Evolutionary conservation across 2,329 filamentous ascomycete genomes (phyloP).

Genomic region (Microdochium nivale): DNA sequence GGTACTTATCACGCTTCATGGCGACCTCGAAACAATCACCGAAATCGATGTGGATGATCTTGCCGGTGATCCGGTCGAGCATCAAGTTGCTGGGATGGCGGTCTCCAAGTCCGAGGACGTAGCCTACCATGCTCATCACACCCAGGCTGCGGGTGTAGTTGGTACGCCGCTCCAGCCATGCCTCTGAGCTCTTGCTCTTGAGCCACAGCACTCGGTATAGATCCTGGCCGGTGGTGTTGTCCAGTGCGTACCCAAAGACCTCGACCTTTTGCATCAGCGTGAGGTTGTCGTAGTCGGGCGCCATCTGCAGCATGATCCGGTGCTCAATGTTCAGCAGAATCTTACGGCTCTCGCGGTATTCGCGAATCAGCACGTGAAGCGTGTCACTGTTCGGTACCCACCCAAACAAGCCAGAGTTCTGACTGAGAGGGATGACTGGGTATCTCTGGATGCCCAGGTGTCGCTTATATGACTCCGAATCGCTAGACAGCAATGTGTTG

Average conservation of each 20-base stretch:
- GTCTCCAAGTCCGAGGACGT: slow-evolving; percentile 93
- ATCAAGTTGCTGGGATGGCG: slow-evolving; percentile 96
- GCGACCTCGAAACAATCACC: slow-evolving; percentile 99
- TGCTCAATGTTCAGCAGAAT: slow-evolving; percentile 99
- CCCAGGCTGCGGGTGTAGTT: slow-evolving; percentile 96
- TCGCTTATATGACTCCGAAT: slow-evolving; percentile 93
- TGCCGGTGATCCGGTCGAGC: slow-evolving; percentile 91
- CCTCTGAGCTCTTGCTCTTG: slow-evolving; percentile 96
- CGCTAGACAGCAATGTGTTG: slow-evolving; percentile 88
- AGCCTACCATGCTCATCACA: slow-evolving; percentile 99
- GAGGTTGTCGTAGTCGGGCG: slow-evolving; percentile 95
- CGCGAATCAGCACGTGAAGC: slow-evolving; percentile 88
- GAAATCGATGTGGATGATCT: slow-evolving; percentile 98
- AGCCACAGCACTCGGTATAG: slow-evolving; percentile 97
- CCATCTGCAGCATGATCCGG: slow-evolving; percentile 99
- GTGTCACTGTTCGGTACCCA: slow-evolving; percentile 99
- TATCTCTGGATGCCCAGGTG: slow-evolving; percentile 95
- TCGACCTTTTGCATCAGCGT: slow-evolving; percentile 99
- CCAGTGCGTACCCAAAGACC: slow-evolving; percentile 96
- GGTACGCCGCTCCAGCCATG: slow-evolving; percentile 95
- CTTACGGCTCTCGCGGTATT: slow-evolving; percentile 94
- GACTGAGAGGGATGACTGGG: slow-evolving; percentile 92
- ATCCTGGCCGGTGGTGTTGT: slow-evolving; percentile 98
- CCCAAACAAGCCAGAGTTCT: slow-evolving; percentile 88
- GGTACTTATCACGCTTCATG: slow-evolving; percentile 99